Conservation (phyloP, 306 rosid species). For the Prosopis cineraria region DNA sequence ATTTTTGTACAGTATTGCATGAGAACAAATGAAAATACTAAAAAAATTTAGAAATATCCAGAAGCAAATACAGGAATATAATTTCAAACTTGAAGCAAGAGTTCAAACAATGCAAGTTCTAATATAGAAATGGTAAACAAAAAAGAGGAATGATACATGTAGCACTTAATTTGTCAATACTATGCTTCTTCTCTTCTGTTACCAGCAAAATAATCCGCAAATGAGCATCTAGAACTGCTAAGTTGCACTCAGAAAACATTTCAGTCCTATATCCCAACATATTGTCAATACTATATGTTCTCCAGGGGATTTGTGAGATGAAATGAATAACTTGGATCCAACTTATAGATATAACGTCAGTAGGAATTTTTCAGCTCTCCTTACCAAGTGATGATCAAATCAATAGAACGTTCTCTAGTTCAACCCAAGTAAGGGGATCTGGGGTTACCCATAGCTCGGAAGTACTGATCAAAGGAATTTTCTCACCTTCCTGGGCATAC, state of each 20-base stretch:
- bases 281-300: background rate
- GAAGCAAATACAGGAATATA: background rate
- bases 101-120: conserved; percentile 5
- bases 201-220: background rate
- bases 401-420: too few relatives aligned
- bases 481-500: background rate
- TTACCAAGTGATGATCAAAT: background rate
- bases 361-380: background rate
- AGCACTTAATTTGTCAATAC: background rate
- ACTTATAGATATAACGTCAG: background rate
- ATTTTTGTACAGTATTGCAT: background rate
- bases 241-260: background rate
- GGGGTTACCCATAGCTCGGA: background rate
- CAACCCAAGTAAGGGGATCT: background rate
- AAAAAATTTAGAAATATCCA: background rate
- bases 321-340: background rate
- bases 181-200: background rate
- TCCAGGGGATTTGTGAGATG: background rate
- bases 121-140: background rate
- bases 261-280: background rate
- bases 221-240: background rate
- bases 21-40: background rate
- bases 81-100: background rate
- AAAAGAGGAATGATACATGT: background rate
- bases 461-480: background rate